phyloP scores from a whole-genome alignment of 176 grass and related monocot species.

The Avena eriantha region DNA sequence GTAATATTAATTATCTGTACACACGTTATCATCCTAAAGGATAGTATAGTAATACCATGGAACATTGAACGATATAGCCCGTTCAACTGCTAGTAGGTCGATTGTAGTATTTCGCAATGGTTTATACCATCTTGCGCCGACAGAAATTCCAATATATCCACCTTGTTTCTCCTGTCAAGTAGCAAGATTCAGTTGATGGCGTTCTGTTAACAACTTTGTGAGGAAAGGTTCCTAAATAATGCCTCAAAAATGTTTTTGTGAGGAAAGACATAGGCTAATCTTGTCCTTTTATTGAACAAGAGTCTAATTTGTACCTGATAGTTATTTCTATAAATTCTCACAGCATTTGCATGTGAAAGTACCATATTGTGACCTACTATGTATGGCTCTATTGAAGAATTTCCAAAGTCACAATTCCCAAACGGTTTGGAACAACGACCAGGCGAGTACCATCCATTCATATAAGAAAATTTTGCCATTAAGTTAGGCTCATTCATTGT shows the following conservation, averaged over 20 bases:
- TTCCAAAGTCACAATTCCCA: constrained; percentile 58
- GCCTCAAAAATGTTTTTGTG: no score
- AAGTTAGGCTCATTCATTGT: constrained; percentile 66
- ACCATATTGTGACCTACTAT: constrained; percentile 72
- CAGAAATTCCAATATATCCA: constrained; percentile 55
- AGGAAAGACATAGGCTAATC: not conserved
- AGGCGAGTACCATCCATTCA: constrained; percentile 50
- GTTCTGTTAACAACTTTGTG: not conserved
- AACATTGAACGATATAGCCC: constrained; percentile 39
- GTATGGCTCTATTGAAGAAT: constrained; percentile 80
- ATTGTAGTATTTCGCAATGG: constrained; percentile 41
- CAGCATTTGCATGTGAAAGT: constrained; percentile 66
- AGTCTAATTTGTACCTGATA: constrained; percentile 36
- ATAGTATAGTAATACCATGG: constrained; percentile 39
- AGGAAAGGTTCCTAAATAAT: not conserved
- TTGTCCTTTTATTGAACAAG: not conserved
- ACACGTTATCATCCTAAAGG: not conserved
- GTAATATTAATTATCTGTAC: not conserved
- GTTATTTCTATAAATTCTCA: constrained; percentile 60
- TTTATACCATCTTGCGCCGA: constrained; percentile 51
- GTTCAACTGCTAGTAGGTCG: constrained; percentile 42
- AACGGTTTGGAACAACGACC: constrained; percentile 57
- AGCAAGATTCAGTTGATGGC: not conserved
- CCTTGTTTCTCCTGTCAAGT: constrained; percentile 46
- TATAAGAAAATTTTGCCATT: constrained; percentile 38